These are phyloP conservation scores for Gracilaria domingensis DNA, from an alignment of 23 red algal species.

Conservation along the genomic window DNA sequence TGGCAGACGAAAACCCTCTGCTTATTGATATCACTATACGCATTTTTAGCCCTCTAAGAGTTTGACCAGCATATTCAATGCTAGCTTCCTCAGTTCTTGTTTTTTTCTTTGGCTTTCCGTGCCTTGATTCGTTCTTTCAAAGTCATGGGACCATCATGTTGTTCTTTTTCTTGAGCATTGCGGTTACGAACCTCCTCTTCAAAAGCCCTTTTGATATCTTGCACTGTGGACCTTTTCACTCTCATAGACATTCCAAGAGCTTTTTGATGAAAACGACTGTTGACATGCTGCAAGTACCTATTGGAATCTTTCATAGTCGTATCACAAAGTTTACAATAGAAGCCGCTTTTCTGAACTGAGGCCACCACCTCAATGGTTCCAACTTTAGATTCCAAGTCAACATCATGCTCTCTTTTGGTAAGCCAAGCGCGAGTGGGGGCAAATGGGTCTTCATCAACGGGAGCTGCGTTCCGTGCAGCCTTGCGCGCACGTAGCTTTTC, in stretches of 20 bases:
- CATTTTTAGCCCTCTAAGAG: not conserved
- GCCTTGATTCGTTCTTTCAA: constrained; percentile 10
- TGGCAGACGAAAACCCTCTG: no score
- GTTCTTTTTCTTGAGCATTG: not conserved
- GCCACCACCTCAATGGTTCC: constrained; percentile 61
- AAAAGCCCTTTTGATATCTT: constrained; percentile 72
- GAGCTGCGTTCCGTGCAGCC: constrained; percentile 33
- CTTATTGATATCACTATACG: not conserved
- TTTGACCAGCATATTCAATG: not conserved
- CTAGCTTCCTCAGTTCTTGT: not conserved
- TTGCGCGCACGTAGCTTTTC: constrained; percentile 47
- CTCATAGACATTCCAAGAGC: constrained; percentile 78
- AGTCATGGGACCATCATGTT: not conserved
- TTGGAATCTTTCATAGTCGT: constrained; percentile 78
- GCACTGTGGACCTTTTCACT: constrained; percentile 57
- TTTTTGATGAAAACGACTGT: constrained; percentile 83
- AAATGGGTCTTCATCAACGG: constrained; percentile 63
- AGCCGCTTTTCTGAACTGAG: constrained; percentile 53
- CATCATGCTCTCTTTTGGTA: constrained; percentile 24
- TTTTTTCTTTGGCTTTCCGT: constrained; percentile 12
- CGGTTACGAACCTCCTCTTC: constrained; percentile 39
- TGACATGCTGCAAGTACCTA: constrained; percentile 79
- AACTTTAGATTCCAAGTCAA: constrained; percentile 63
- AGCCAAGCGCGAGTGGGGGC: constrained; percentile 70
- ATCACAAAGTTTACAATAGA: constrained; percentile 80